Base-by-base conservation (phyloP, 768 basidiomycete genomes). In the Lactifluus hygrophoroides region DNA sequence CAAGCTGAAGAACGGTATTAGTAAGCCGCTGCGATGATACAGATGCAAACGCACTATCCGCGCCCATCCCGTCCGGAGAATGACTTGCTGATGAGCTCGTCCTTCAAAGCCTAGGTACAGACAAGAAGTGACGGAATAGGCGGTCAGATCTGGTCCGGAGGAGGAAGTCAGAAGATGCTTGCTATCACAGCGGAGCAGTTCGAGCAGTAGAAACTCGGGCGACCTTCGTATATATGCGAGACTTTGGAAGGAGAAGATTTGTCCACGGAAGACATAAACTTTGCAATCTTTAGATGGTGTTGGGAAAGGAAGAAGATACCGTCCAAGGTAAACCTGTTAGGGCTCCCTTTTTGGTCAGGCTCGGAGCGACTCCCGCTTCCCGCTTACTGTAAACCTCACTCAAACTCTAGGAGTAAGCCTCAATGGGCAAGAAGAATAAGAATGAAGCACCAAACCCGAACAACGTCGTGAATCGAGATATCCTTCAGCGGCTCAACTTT, bases 61-160 rank as follows among this genome's bases (percentile, higher is more conserved):
- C 86, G 76, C 2, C 89, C 89, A 47, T 92, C 90, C 66, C 90
- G 74, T 5, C 89, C 89, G 27, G 88, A 85, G 72, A 92, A 92
- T 0, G 87, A 74, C 67, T 91, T 92, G 74, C 86, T 89, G 60
- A 92, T 88, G 21, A 90, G 71, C 64, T 91, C 89, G 63, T 92
- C 90, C 69, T 91, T 88, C 16, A 92, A 75, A 21, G 84, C 80
- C 88, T 90, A 58, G 10, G 32, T 19, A 28, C 47, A 38, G 13
- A 54, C 17, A 11, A 21, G 5, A 30, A 19, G 35, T 23, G 43
- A 45, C 43, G 43, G 25, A 40, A 35, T 51, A 46, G 21, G 25
- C 14, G 58, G 9, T 28, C 40, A 54, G 54, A 52, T 57, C 51
- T 45, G 30, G 30, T 25, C 44, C 19, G 34, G 27, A 17, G 60